These are phyloP conservation scores for Microdochium trichocladiopsis DNA, from an alignment of 2,329 filamentous ascomycete species.

Conservation along the genomic window DNA sequence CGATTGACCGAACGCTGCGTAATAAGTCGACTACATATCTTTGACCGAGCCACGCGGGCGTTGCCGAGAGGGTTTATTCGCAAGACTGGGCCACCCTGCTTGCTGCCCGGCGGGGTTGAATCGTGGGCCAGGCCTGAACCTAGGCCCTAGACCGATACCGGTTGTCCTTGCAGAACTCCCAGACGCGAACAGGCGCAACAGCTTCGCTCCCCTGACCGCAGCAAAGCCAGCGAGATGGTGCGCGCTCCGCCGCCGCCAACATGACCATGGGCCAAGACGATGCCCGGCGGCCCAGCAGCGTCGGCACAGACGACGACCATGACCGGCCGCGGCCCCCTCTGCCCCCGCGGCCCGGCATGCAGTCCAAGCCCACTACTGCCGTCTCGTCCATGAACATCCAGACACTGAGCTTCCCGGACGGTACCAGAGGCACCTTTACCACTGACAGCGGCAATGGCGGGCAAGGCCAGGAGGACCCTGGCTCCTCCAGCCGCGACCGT, in stretches of 20 bases:
- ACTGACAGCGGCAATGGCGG: conserved; percentile 28
- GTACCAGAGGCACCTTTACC: conserved; percentile 56
- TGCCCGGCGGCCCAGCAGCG: conserved; percentile 17
- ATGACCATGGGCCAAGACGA: conserved; percentile 21
- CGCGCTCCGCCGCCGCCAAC: conserved; percentile 1
- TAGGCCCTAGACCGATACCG: too few species aligned
- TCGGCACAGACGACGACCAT: conserved; percentile 13
- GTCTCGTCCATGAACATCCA: conserved; percentile 76
- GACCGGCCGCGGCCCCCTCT: conserved; percentile 46
- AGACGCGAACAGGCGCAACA: background rate
- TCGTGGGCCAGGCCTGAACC: background rate
- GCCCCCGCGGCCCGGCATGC: conserved; percentile 34
- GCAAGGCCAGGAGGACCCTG: conserved; percentile 17
- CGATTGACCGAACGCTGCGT: too few species aligned
- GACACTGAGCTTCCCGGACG: conserved; percentile 66
- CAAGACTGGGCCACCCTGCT: background rate
- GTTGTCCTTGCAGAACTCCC: background rate
- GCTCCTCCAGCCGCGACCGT: conserved; percentile 10
- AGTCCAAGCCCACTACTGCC: conserved; percentile 73
- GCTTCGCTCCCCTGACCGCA: background rate
- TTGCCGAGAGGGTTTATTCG: too few species aligned
- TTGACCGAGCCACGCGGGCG: too few species aligned
- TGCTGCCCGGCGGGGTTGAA: background rate
- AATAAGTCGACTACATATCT: too few species aligned
- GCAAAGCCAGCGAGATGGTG: background rate